Evolutionary conservation across 2,329 filamentous ascomycete species (phyloP), one percentile per base, ranked within the genome.

Genomic region (Eurotiales sp.): DNA sequence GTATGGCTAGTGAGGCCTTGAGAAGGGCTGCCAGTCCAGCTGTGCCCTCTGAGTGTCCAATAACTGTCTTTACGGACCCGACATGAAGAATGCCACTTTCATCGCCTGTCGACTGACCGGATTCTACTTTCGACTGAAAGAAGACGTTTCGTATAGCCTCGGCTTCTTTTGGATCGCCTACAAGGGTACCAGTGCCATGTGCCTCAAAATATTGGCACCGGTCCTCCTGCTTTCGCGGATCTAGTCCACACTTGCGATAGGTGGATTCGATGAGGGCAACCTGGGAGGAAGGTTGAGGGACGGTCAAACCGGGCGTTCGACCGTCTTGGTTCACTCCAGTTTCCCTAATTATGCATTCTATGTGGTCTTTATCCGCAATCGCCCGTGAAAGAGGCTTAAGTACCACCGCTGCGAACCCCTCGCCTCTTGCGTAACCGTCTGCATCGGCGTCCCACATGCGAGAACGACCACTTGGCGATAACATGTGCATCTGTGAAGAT

Each of bases 381-480:
- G 81, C 81, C 1, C 70, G 59, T 3, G 58, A 62, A 0, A 82
- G 58, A 1, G 60, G 65, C 60, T 83, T 83, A 0, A 84, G 53
- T 0, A 82, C 61, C 0, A 83, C 54, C 0, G 68, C 62, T 0
- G 71, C 71, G 12, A 79, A 62, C 2, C 78, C 78, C 45, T 83
- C 80, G 5, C 75, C 77, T 1, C 77, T 70, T 22, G 69, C 77
- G 61, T 72, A 79, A 4, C 78, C 78, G 55, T 78, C 63, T 0
- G 73, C 78, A 1, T 56, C 59, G 1, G 56, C 58, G 58, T 72
- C 69, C 66, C 69, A 77, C 66, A 72, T 78, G 45, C 73, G 75
- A n/a, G 75, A 81, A 34, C 75, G 70, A 1, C 78, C 78, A 0
- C 73, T 72, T 25, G 79, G 74, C 1, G 77, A 79, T n/a, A 83